Evolutionary conservation across 1,284 basidiomycete genomes (phyloP), one percentile per base, ranked within the genome.

Genomic region (Puccinia brachypodii): DNA sequence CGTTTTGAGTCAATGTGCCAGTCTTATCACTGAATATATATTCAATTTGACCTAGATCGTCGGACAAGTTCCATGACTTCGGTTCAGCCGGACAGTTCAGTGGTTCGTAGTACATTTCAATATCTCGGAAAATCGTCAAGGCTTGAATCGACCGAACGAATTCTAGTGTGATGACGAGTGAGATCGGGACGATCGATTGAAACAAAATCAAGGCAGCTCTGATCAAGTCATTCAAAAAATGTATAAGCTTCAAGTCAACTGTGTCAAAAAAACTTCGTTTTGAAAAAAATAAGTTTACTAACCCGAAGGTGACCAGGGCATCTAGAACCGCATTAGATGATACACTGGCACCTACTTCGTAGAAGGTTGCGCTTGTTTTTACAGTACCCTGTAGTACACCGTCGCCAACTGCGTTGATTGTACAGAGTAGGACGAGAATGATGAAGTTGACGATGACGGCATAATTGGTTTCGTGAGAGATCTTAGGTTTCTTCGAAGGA

Each of bases 21-120:
- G 95, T 97, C 89, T 99, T 99, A 90, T 99, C 96, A 6, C 94
- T 95, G 88, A 98, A 98, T 84, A 98, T 90, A 87, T 98, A 98
- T 88, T 97, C 96, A 87, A 98, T 98, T 88, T 98, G 96, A 36
- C 96, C 96, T 0, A 98, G 91, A 87, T 98, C 96, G 86, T 98
- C 96, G 1, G 94, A 96, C 84, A 98, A 96, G 87, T 96, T 96
- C 96, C 96, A 98, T 16, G 94, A 96, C 88, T 98, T 98, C 60
- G 96, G 95, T 3, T 95, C 91, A 84, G 95, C 98, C 0, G 94
- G 89, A 64, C 56, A 60, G 72, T 83, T 77, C 66, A 87, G 85
- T 4, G 92, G 91, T 80, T 90, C 89, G 87, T 98, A 98, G 88
- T 96, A 98, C 95, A 99, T 96, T 86, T 98, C 96, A 84, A 95